These are phyloP conservation scores for Ananas comosus DNA, from an alignment of 176 grass and related monocot species.

Conservation along the genomic window DNA sequence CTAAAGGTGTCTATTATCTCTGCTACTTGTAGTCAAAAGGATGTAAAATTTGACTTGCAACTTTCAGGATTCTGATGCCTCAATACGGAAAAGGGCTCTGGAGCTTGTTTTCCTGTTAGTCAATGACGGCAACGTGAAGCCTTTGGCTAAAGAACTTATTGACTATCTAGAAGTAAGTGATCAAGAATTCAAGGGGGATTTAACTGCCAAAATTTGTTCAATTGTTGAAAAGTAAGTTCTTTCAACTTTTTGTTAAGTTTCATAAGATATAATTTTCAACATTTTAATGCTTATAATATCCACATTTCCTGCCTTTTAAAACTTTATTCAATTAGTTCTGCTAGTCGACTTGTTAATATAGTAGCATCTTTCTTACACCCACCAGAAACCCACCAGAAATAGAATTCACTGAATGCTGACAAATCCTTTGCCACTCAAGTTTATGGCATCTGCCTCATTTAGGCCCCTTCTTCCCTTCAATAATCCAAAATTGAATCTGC, in stretches of 20 bases:
- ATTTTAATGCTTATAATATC: neutral
- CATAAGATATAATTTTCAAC: neutral
- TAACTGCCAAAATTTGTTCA: constrained; percentile 87
- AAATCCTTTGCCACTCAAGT: too few species aligned
- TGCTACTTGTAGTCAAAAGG: neutral
- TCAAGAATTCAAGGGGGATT: constrained; percentile 95
- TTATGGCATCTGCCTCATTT: too few species aligned
- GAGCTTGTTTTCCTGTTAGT: constrained; percentile 86
- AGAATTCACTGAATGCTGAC: too few species aligned
- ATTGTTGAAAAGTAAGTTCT: constrained; percentile 93
- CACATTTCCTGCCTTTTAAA: neutral
- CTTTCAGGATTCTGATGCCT: constrained; percentile 98
- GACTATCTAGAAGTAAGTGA: constrained; percentile 96
- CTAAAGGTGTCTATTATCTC: neutral
- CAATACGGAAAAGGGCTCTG: constrained; percentile 96
- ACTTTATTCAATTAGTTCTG: too few species aligned
- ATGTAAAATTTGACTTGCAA: constrained; percentile 4
- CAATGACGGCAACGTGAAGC: constrained; percentile 81
- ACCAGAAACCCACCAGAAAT: too few species aligned
- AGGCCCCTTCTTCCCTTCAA: too few species aligned
- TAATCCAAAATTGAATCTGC: too few species aligned
- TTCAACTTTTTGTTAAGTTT: neutral
- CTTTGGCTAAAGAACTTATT: constrained; percentile 95
- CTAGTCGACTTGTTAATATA: too few species aligned
- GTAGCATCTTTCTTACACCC: too few species aligned